Evolutionary conservation across 1,284 basidiomycete species (phyloP).

Genomic region (Cutaneotrichosporon spelunceum): DNA sequence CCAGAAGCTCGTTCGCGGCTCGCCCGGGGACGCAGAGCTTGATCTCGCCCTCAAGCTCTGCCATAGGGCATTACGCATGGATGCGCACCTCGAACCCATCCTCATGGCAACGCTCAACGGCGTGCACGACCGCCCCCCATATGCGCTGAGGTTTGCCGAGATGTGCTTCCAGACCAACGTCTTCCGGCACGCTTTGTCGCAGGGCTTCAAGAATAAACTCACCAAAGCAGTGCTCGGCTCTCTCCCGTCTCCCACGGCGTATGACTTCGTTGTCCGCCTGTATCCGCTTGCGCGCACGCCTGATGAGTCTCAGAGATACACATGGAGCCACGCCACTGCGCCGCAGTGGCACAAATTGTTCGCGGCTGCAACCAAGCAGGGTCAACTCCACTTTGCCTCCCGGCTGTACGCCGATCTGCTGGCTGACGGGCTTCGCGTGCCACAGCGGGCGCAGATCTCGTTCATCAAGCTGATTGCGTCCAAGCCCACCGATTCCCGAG

Average conservation of each 20-base stretch:
- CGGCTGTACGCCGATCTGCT: conserved; percentile 40
- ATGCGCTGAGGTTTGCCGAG: background rate
- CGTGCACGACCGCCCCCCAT: background rate
- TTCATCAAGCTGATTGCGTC: conserved; percentile 32
- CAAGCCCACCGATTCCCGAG: conserved; percentile 25
- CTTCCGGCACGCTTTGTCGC: background rate
- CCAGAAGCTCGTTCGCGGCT: conserved; percentile 1
- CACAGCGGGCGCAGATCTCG: conserved; percentile 21
- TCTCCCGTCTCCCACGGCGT: conserved; percentile 20
- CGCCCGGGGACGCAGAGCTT: conserved; percentile 5
- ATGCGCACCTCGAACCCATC: conserved; percentile 10
- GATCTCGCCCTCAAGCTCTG: conserved; percentile 21
- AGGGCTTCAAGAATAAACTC: background rate
- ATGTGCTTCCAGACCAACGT: background rate
- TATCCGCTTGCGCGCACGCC: conserved; percentile 20
- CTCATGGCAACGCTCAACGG: background rate
- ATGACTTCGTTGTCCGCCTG: conserved; percentile 23
- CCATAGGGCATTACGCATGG: conserved; percentile 4
- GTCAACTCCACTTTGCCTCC: conserved; percentile 39
- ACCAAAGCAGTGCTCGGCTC: background rate
- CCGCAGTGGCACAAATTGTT: conserved; percentile 31
- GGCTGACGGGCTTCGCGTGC: conserved; percentile 32
- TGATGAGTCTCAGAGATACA: background rate
- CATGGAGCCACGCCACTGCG: conserved; percentile 1
- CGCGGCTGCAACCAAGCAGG: conserved; percentile 3